Percentiles rank a stretch among this genome's conserved stretches.
phyloP scores from a whole-genome alignment of 2,329 filamentous ascomycete species.

The Capronia americana region DNA sequence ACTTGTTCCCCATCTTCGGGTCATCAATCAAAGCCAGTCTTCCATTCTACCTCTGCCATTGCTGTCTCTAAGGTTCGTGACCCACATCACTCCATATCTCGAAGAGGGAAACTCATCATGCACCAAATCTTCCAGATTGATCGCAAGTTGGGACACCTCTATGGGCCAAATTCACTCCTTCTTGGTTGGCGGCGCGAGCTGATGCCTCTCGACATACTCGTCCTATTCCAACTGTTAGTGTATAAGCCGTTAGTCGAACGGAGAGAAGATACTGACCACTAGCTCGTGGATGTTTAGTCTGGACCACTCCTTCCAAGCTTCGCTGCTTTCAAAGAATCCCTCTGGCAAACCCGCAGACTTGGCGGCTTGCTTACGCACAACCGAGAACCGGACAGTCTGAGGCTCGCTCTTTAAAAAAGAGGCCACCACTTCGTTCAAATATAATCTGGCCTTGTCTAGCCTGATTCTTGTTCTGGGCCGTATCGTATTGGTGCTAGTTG shows the following conservation, averaged over 20 bases:
- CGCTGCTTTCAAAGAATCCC: not conserved
- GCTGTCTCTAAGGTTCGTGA: too few species aligned
- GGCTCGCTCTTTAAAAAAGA: too few species aligned
- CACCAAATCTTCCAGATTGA: too few species aligned
- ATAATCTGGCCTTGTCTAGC: not conserved
- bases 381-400: not conserved
- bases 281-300: not conserved
- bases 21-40: too few species aligned
- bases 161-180: fast-evolving
- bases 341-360: not conserved
- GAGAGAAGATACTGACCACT: not conserved
- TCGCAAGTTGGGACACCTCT: not conserved
- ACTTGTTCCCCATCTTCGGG: too few species aligned
- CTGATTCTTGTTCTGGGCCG: not conserved
- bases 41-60: too few species aligned
- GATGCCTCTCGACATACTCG: not conserved
- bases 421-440: too few species aligned
- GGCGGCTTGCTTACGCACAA: not conserved
- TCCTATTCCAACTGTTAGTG: not conserved
- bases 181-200: not conserved
- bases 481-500: not conserved
- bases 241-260: not conserved
- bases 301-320: not conserved
- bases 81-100: too few species aligned
- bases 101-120: too few species aligned